A percentile compares a stretch with the other conserved stretches of the same genome.
Evolutionary conservation across 805 yeast genomes (phyloP).

Genomic region (Candida morakotiae): DNA sequence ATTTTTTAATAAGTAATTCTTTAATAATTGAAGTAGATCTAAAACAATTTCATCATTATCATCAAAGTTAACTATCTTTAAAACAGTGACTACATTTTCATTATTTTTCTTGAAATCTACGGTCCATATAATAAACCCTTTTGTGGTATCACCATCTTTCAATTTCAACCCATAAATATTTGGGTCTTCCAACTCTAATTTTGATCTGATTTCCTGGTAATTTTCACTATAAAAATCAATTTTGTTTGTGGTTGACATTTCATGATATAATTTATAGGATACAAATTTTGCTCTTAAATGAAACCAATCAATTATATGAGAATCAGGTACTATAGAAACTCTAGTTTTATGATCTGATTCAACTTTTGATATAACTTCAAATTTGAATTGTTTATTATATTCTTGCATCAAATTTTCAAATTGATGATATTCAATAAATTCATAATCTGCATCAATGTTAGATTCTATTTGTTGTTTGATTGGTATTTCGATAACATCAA

Average conservation of each 20-base stretch:
- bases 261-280: slow-evolving; percentile 18
- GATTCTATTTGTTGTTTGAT: slow-evolving; percentile 4
- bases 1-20: slow-evolving; percentile 9
- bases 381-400: slow-evolving; percentile 18
- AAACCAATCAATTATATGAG: slow-evolving; percentile 36
- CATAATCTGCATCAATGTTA: slow-evolving; percentile 4
- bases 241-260: slow-evolving; percentile 8
- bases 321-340: slow-evolving; percentile 24
- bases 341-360: slow-evolving; percentile 27
- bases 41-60: slow-evolving; percentile 15
- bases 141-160: slow-evolving; percentile 12
- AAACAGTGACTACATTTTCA: slow-evolving; percentile 22
- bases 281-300: slow-evolving; percentile 36
- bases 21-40: slow-evolving; percentile 11
- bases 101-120: slow-evolving; percentile 24
- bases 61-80: slow-evolving; percentile 22
- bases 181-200: slow-evolving; percentile 24
- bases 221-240: slow-evolving; percentile 16
- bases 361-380: slow-evolving; percentile 15
- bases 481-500: slow-evolving; percentile 28
- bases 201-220: slow-evolving; percentile 17
- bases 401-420: slow-evolving; percentile 21
- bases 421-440: slow-evolving; percentile 24
- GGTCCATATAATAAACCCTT: slow-evolving; percentile 37
- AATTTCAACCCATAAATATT: slow-evolving; percentile 28